Evolutionary conservation across 345 rosid genomes (phyloP), one percentile per base, ranked within the genome.

Genomic region (Noccaea bulbosa): DNA sequence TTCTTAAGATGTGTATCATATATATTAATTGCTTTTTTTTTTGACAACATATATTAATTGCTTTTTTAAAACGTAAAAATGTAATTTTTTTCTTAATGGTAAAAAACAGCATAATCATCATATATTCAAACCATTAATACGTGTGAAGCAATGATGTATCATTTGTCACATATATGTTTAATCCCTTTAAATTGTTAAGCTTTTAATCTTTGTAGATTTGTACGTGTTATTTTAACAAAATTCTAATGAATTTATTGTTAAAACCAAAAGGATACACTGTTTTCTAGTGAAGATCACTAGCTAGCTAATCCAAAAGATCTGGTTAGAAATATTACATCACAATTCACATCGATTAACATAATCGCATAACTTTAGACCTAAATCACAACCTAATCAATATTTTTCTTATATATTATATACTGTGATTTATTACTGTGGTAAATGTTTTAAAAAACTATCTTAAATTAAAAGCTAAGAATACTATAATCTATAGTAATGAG

Each of bases 401-500:
- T 44, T 55, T 46, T 65, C 32, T 67, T 69, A 34, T 20, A 39
- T 27, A 27, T 27, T 27, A 27, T 15, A 35, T 48, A 49, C 22
- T 27, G 10, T 17, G 39, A 5, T 22, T 27, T 51, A 32, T 22
- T 16, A 27, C 16, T 37, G 39, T 56, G 10, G 58, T 72, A 37
- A 43, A 3, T 34, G 34, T 43, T 22, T 1, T 6, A 17, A 45
- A 12, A 32, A 39, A 7, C 14, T 24, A 44, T 53, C 73, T 67
- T 74, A 67, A 41, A 59, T 44, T 74, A 34, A 67, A 74, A 74
- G 78, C 49, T 43, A 74, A 74, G 73, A 22, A 33, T 74, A 66
- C 72, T 50, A 73, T n/a, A n/a, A n/a, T 73, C 22, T 67, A 59
- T 60, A 75, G 74, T 75, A 67, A 37, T 2, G 57, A 62, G 20